phyloP scores from a whole-genome alignment of 2,329 filamentous ascomycete species.

The Basipetospora sp. region DNA sequence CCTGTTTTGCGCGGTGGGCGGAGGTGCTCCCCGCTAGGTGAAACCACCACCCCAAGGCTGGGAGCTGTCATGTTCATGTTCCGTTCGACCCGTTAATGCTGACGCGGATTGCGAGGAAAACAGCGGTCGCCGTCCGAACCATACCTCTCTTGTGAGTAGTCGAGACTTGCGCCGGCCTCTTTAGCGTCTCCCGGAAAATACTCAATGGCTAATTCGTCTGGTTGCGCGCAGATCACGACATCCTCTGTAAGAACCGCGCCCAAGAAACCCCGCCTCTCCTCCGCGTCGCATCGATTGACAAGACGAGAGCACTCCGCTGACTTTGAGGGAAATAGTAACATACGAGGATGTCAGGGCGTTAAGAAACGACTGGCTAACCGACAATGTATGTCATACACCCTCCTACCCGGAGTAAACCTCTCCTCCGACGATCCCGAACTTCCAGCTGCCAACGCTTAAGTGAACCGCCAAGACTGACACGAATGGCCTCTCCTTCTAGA shows the following conservation, averaged over 20 bases:
- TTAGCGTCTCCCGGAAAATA: not conserved
- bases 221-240: conserved; percentile 24
- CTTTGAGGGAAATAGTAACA: conserved; percentile 9
- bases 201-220: conserved; percentile 11
- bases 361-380: conserved; percentile 87
- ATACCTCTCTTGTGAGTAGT: conserved; percentile 31
- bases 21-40: not conserved
- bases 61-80: no score
- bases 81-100: no score
- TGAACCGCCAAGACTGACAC: no score
- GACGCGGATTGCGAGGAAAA: not conserved
- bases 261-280: no score
- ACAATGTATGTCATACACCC: conserved; percentile 54
- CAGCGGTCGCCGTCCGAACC: conserved; percentile 24
- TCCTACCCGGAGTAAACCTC: conserved; percentile 4
- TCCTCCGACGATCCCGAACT: no score
- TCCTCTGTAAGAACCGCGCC: conserved; percentile 23
- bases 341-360: conserved; percentile 73
- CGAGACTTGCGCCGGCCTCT: not conserved
- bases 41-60: no score
- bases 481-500: conserved; percentile 36
- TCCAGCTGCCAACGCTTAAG: no score
- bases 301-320: not conserved
- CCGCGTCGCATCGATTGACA: not conserved
- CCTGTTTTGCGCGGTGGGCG: not conserved